Evolutionary conservation across 768 basidiomycete genomes (phyloP).

Genomic region (Mycena pura): DNA sequence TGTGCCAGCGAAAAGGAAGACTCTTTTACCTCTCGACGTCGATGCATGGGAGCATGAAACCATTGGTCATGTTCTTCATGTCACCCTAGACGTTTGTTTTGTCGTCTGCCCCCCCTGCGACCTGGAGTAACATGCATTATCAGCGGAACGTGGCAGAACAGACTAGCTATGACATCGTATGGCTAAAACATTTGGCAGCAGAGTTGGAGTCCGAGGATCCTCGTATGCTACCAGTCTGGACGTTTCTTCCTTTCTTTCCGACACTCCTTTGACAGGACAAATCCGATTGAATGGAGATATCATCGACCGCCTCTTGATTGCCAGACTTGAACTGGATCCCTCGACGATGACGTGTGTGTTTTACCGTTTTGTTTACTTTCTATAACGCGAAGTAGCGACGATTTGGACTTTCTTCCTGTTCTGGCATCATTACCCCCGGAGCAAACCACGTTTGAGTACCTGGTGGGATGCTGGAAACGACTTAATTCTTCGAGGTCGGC

Average conservation of each 20-base stretch:
- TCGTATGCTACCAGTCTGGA: slow-evolving; percentile 28
- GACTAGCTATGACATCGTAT: slow-evolving; percentile 73
- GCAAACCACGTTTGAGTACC: slow-evolving; percentile 88
- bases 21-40: slow-evolving; percentile 56
- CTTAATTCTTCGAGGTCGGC: slow-evolving; percentile 60
- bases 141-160: slow-evolving; percentile 66
- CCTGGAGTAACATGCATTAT: slow-evolving; percentile 8
- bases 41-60: slow-evolving; percentile 77
- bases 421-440: slow-evolving; percentile 77
- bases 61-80: slow-evolving; percentile 71
- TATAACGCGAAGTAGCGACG: slow-evolving; percentile 54
- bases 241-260: neutral
- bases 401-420: slow-evolving; percentile 75
- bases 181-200: slow-evolving; percentile 77
- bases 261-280: slow-evolving; percentile 29
- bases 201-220: slow-evolving; percentile 72
- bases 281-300: slow-evolving; percentile 62
- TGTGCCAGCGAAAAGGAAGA: slow-evolving; percentile 57
- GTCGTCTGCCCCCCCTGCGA: neutral
- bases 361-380: slow-evolving; percentile 4
- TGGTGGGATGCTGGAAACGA: slow-evolving; percentile 94
- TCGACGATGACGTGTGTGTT: slow-evolving; percentile 67
- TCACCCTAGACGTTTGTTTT: slow-evolving; percentile 76
- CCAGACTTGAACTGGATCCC: slow-evolving; percentile 83
- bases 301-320: slow-evolving; percentile 81